Evolutionary conservation across 192 early-diverging fungal species (phyloP).

Genomic region (Gamsiella multidivaricata): DNA sequence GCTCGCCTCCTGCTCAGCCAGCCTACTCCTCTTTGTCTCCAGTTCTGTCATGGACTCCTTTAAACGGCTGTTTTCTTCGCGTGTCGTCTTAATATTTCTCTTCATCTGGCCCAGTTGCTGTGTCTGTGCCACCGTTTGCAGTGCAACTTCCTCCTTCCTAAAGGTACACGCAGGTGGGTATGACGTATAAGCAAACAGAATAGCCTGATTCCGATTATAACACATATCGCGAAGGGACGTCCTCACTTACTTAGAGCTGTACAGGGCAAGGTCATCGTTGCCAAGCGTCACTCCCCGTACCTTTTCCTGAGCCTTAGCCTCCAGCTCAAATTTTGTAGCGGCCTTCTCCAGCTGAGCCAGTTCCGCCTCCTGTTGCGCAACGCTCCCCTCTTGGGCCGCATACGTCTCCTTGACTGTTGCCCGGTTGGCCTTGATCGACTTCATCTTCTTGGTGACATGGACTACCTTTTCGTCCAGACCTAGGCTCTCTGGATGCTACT

Average conservation of each 20-base stretch:
- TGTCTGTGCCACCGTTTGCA: slow-evolving; percentile 74
- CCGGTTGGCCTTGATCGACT: slow-evolving; percentile 55
- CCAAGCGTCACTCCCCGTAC: slow-evolving; percentile 44
- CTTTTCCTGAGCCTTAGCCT: slow-evolving; percentile 47
- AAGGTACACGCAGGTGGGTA: no score
- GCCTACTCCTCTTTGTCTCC: slow-evolving; percentile 56
- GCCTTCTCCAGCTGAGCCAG: slow-evolving; percentile 63
- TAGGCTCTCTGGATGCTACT: slow-evolving; percentile 70
- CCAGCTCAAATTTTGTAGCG: slow-evolving; percentile 63
- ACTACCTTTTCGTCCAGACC: slow-evolving; percentile 79
- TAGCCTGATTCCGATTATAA: not conserved
- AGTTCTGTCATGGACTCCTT: slow-evolving; percentile 66
- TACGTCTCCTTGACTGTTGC: slow-evolving; percentile 34
- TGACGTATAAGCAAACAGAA: not conserved
- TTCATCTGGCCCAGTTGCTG: slow-evolving; percentile 75
- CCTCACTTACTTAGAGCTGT: slow-evolving; percentile 58
- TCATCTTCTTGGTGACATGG: slow-evolving; percentile 77
- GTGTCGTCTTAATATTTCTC: slow-evolving; percentile 71
- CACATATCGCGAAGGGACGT: not conserved
- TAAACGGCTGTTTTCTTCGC: slow-evolving; percentile 70
- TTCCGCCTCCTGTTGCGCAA: slow-evolving; percentile 63
- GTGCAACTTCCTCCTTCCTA: slow-evolving; percentile 79
- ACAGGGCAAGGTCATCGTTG: slow-evolving; percentile 61
- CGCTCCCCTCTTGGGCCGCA: slow-evolving; percentile 22
- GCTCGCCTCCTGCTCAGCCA: slow-evolving; percentile 60